Evolutionary conservation across 192 early-diverging fungal genomes (phyloP), one percentile per base, ranked within the genome.

Genomic region (Entrophospora sp.): DNA sequence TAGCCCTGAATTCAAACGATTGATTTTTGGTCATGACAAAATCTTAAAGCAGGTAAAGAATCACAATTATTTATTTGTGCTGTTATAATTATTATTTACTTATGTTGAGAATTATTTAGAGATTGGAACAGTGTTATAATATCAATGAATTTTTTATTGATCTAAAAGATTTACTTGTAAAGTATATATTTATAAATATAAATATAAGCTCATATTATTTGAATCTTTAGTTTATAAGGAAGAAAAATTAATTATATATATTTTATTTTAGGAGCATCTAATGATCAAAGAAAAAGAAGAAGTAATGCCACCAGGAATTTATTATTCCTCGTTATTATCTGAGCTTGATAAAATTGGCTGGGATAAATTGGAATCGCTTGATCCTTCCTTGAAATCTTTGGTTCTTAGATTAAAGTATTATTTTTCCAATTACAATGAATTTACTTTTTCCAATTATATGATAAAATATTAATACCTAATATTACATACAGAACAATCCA

Each of bases 121-220:
- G 48, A 5, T 35, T 66, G 10, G 64, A 66, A 55, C 64, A 66
- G 43, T 55, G 51, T 43, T 30, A 49, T 20, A 55, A 14, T 28
- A 31, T 66, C 7, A 27, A 56, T 25, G 48, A 52, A 3, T 66
- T 66, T 30, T 66, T 66, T 6, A 4, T 66, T 0, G 64, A 66
- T 56, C 64, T 66, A 3, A 52, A 66, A 66, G 49, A 66, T 55
- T 55, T 66, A 55, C 64, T 66, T 32, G 64, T 55, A 42, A n/a
- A 40, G 14, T 66, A 66, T n/a, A 48, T 18, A 4, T 48, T 20
- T 48, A n/a, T 20, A n/a, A 4, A 18, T n/a, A n/a, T 20, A n/a
- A 18, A 18, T 20, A 48, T n/a, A 5, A 18, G 45, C 45, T 48
- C 14, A 6, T 40, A 9, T 40, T 52, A n/a, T n/a, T 22, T n/a